Evolutionary conservation across 2,329 filamentous ascomycete genomes (phyloP).

Genomic region (Fusarium agapanthi): DNA sequence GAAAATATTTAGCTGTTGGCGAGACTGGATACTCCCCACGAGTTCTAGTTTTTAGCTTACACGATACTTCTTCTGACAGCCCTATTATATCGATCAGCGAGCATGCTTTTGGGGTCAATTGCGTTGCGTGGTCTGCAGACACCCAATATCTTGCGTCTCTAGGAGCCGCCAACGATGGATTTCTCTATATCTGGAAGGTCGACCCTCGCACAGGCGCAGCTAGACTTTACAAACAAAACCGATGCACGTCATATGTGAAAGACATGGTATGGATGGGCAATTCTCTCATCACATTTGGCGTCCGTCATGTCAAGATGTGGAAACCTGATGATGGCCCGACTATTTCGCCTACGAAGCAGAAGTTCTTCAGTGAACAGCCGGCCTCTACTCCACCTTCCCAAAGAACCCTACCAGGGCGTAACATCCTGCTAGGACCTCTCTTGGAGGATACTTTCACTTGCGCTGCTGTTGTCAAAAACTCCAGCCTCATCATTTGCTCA

Average conservation of each 20-base stretch:
- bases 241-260: conserved; percentile 87
- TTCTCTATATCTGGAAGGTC: conserved; percentile 89
- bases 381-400: conserved; percentile 46
- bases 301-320: conserved; percentile 95
- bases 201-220: conserved; percentile 83
- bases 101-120: conserved; percentile 88
- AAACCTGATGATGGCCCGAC: conserved; percentile 74
- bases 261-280: conserved; percentile 92
- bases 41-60: conserved; percentile 87
- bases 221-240: conserved; percentile 83
- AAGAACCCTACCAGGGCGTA: conserved; percentile 83
- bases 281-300: conserved; percentile 84
- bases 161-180: conserved; percentile 90
- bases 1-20: conserved; percentile 87
- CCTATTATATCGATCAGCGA: conserved; percentile 88
- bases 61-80: conserved; percentile 80
- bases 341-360: conserved; percentile 71
- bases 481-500: conserved; percentile 82
- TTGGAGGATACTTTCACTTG: conserved; percentile 87
- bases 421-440: conserved; percentile 83
- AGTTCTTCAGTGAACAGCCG: conserved; percentile 56
- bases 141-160: conserved; percentile 88
- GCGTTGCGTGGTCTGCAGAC: conserved; percentile 89
- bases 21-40: conserved; percentile 95
- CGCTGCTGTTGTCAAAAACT: conserved; percentile 73